Evolutionary conservation across 805 yeast species (phyloP).

Genomic region (Candida taoyuanica): DNA sequence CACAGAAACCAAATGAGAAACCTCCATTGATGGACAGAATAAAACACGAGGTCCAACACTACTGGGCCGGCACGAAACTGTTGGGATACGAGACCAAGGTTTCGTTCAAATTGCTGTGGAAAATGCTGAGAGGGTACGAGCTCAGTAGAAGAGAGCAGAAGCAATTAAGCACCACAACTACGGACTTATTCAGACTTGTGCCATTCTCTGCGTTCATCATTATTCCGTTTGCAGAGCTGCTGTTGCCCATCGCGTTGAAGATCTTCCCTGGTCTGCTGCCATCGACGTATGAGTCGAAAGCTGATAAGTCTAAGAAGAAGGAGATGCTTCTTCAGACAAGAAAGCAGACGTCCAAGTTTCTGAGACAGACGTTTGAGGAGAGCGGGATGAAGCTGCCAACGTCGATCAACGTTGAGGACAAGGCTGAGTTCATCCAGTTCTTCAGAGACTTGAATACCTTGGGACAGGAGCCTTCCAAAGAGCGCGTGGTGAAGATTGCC

Average conservation of each 20-base stretch:
- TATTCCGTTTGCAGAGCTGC: slow-evolving; percentile 90
- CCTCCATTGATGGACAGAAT: slow-evolving; percentile 73
- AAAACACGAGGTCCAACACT: slow-evolving; percentile 85
- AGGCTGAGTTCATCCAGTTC: slow-evolving; percentile 70
- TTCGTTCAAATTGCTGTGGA: slow-evolving; percentile 73
- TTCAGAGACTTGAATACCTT: slow-evolving; percentile 65
- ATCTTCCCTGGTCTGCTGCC: slow-evolving; percentile 94
- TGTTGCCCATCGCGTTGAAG: slow-evolving; percentile 84
- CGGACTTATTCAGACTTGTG: slow-evolving; percentile 80
- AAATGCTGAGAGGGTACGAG: slow-evolving; percentile 86
- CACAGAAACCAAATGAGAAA: slow-evolving; percentile 33
- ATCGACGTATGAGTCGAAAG: slow-evolving; percentile 76
- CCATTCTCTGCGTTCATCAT: slow-evolving; percentile 90
- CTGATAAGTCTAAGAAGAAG: slow-evolving; percentile 54
- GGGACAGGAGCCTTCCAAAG: slow-evolving; percentile 57
- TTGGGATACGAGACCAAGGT: slow-evolving; percentile 86
- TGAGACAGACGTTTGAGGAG: slow-evolving; percentile 62
- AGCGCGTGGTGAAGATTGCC: slow-evolving; percentile 78
- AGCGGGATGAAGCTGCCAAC: slow-evolving; percentile 66
- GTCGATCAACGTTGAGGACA: slow-evolving; percentile 65
- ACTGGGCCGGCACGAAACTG: slow-evolving; percentile 94
- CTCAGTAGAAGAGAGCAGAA: slow-evolving; percentile 84
- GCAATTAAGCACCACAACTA: slow-evolving; percentile 82
- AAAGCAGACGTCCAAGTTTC: slow-evolving; percentile 53
- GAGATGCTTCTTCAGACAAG: slow-evolving; percentile 58